Conservation (phyloP, 2,329 filamentous ascomycete genomes). For the Cytospora piceae region DNA sequence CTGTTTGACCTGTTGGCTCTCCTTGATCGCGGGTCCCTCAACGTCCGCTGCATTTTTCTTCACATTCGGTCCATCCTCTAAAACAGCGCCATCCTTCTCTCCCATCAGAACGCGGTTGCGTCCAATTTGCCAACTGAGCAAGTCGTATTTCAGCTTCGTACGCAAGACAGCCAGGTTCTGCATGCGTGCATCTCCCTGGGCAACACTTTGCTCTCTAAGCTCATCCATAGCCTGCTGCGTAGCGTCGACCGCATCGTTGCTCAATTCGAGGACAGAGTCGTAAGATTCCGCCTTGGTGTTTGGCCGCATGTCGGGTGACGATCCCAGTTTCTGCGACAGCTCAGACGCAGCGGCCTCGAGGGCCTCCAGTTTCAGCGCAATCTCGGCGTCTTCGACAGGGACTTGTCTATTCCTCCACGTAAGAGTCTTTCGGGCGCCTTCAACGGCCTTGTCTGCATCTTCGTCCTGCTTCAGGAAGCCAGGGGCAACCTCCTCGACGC, state of each 20-base stretch:
- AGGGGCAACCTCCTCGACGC: conserved; percentile 73
- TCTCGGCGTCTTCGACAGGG: conserved; percentile 88
- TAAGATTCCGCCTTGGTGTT: conserved; percentile 83
- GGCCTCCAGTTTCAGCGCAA: conserved; percentile 79
- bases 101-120: conserved; percentile 89
- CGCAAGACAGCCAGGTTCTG: conserved; percentile 91
- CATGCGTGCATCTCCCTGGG: conserved; percentile 83
- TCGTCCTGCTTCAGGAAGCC: conserved; percentile 66
- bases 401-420: conserved; percentile 86
- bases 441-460: conserved; percentile 49
- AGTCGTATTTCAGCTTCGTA: conserved; percentile 90
- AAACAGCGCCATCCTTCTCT: conserved; percentile 72
- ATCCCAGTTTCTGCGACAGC: conserved; percentile 53
- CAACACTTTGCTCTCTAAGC: conserved; percentile 78
- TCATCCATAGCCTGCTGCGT: conserved; percentile 94
- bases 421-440: conserved; percentile 70
- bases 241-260: conserved; percentile 91
- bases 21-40: conserved; percentile 62
- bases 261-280: conserved; percentile 85
- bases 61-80: conserved; percentile 53
- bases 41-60: conserved; percentile 50
- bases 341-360: conserved; percentile 60
- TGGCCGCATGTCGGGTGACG: conserved; percentile 49
- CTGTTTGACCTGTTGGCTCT: conserved; percentile 69
- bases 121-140: conserved; percentile 93